These are phyloP conservation scores for Penicillium verrucosum DNA, from an alignment of 2,329 filamentous ascomycete species.

Conservation along the genomic window DNA sequence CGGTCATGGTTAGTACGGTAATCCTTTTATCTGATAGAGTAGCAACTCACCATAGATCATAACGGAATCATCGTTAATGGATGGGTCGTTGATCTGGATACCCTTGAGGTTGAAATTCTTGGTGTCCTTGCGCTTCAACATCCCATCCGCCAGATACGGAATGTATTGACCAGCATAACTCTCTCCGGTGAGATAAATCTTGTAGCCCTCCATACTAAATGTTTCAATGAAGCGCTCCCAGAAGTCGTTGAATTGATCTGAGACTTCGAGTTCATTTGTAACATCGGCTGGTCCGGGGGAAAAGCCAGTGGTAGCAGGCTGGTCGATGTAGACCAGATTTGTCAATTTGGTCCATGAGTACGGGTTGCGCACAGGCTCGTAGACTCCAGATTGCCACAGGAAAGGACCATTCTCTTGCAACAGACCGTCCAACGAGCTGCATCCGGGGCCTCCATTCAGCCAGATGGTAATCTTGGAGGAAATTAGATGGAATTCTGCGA, in stretches of 20 bases:
- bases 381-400: slow-evolving; percentile 66
- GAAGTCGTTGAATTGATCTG: slow-evolving; percentile 71
- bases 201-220: slow-evolving; percentile 64
- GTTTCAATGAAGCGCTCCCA: slow-evolving; percentile 72
- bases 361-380: slow-evolving; percentile 60
- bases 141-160: slow-evolving; percentile 69
- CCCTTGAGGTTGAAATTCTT: slow-evolving; percentile 66
- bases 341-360: slow-evolving; percentile 71
- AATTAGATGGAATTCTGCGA: neutral
- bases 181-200: slow-evolving; percentile 72
- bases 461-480: slow-evolving; percentile 32
- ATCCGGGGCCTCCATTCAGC: slow-evolving; percentile 54
- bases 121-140: slow-evolving; percentile 66
- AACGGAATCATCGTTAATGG: slow-evolving; percentile 51
- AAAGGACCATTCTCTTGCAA: slow-evolving; percentile 75
- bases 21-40: accelerated
- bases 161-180: slow-evolving; percentile 67
- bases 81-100: slow-evolving; percentile 70
- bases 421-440: slow-evolving; percentile 62
- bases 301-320: slow-evolving; percentile 62
- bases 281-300: slow-evolving; percentile 63
- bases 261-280: slow-evolving; percentile 64
- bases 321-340: slow-evolving; percentile 63
- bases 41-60: slow-evolving; percentile 45
- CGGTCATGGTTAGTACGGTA: neutral